Percentiles rank a stretch among this genome's conserved stretches.
phyloP scores from a whole-genome alignment of 1,284 basidiomycete species.

The Ustilago shanxiensis region DNA sequence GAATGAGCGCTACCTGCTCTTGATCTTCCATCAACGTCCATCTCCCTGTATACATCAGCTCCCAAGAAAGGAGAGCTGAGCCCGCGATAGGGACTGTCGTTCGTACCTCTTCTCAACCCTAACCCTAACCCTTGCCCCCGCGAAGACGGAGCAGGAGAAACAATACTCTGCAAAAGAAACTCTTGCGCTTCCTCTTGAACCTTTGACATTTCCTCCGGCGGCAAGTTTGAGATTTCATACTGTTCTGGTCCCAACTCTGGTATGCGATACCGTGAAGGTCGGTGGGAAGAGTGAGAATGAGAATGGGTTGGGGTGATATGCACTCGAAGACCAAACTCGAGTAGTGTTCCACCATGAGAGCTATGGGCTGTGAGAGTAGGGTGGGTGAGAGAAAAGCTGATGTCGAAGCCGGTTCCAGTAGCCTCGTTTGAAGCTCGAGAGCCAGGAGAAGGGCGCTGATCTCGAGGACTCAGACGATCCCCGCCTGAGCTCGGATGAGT shows the following conservation, averaged over 20 bases:
- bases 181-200: conserved; percentile 41
- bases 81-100: neutral
- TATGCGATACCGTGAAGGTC: neutral
- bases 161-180: conserved; percentile 9
- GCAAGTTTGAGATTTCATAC: conserved; percentile 35
- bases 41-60: neutral
- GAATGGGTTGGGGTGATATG: conserved; percentile 24
- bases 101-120: neutral
- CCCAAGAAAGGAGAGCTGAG: neutral
- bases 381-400: conserved; percentile 34
- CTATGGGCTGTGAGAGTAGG: conserved; percentile 17
- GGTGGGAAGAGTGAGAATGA: neutral
- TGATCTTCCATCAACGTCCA: neutral
- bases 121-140: no score
- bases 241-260: neutral
- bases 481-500: no score
- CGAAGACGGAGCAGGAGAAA: neutral
- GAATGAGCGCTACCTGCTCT: neutral
- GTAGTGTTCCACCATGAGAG: conserved; percentile 7
- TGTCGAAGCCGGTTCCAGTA: conserved; percentile 27
- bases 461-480: neutral
- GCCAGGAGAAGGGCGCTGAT: neutral
- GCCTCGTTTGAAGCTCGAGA: neutral
- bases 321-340: conserved; percentile 37
- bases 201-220: conserved; percentile 16